Percentiles rank a stretch among this genome's conserved stretches.
Conservation (phyloP, 106 monocot genomes). For the Dactylorhiza incarnata region DNA sequence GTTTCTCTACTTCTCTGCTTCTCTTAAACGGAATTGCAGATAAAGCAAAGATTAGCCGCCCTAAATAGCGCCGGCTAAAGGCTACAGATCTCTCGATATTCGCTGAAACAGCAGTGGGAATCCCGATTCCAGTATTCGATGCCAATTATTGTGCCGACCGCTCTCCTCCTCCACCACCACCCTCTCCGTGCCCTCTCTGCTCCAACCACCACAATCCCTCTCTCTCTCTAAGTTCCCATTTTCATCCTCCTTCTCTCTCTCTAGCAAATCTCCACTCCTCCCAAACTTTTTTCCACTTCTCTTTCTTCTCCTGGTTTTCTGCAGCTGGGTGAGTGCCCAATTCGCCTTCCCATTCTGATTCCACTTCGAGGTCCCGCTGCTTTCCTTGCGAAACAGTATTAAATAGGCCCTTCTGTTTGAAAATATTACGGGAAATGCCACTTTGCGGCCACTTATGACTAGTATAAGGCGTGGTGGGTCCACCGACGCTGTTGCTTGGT, state of each 20-base stretch:
- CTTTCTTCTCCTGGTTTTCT: constrained; percentile 1
- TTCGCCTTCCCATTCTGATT: not conserved
- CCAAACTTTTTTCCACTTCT: not conserved
- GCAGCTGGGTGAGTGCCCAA: constrained; percentile 5
- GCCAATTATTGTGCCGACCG: constrained; percentile 2
- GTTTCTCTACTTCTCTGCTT: not conserved
- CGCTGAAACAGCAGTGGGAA: not conserved
- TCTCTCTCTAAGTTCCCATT: not conserved
- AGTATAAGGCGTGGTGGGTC: not conserved
- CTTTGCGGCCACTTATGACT: not conserved
- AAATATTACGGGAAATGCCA: not conserved
- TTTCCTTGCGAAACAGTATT: not conserved
- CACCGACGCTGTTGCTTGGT: not conserved
- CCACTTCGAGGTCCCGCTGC: not conserved
- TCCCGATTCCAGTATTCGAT: constrained; percentile 9
- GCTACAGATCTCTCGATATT: constrained; percentile 6
- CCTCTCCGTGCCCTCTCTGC: not conserved
- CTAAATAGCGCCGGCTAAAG: not conserved
- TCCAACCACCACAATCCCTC: not conserved
- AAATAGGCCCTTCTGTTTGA: not conserved
- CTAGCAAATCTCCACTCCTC: not conserved
- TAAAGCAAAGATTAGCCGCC: not conserved
- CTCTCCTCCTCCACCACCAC: not conserved
- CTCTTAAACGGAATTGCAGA: not conserved
- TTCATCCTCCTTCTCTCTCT: not conserved